Percentiles rank a stretch among this genome's conserved stretches.
phyloP scores from a whole-genome alignment of 257 asterid genomes.

The Nicotiana obtusifolia region DNA sequence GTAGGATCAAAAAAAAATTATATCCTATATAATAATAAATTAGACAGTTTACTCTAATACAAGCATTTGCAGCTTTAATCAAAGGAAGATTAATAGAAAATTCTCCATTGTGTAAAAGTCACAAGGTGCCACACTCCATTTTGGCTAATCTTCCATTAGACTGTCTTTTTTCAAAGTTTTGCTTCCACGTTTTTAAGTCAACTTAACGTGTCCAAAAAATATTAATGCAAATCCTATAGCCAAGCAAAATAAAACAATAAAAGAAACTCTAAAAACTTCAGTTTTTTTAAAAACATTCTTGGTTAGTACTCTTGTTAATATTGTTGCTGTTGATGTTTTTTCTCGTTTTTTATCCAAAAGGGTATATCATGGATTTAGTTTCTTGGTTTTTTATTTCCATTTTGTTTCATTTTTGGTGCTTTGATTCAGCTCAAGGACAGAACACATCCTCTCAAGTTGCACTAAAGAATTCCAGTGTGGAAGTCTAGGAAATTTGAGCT shows the following conservation, averaged over 20 bases:
- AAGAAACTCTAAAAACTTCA: neutral
- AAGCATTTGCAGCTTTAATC: too few relatives aligned
- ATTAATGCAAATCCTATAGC: neutral
- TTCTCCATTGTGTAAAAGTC: neutral
- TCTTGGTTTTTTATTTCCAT: neutral
- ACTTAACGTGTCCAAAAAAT: neutral
- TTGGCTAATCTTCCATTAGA: neutral
- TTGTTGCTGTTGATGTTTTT: neutral
- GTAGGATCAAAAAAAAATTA: too few relatives aligned
- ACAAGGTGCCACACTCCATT: slow-evolving; percentile 1
- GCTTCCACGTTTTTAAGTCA: slow-evolving; percentile 3
- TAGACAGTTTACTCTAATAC: too few relatives aligned
- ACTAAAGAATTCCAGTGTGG: neutral
- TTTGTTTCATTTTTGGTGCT: neutral
- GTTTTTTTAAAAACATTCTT: neutral
- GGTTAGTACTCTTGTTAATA: neutral
- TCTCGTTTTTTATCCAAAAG: too few relatives aligned
- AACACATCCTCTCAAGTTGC: neutral
- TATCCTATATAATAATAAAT: too few relatives aligned
- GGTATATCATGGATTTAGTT: too few relatives aligned
- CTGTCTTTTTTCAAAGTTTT: neutral
- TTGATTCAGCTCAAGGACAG: neutral
- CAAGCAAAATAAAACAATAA: neutral
- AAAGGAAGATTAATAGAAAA: neutral
- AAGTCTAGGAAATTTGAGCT: neutral